phyloP scores from a whole-genome alignment of 495 filamentous ascomycete genomes.

The Trichocladium antarcticum region DNA sequence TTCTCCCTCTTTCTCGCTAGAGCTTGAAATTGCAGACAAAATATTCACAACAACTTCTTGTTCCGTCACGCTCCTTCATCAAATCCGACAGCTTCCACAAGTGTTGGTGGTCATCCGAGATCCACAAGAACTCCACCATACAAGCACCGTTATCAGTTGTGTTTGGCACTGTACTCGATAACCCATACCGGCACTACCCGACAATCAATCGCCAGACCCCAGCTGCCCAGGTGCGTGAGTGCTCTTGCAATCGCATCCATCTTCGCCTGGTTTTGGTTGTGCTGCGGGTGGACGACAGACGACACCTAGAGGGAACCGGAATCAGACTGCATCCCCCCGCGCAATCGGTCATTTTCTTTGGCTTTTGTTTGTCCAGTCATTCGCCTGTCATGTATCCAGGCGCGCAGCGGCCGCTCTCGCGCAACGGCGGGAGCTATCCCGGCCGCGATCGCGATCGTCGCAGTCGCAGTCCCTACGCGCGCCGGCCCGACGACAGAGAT shows the following conservation, averaged over 20 bases:
- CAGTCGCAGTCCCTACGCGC: conserved; percentile 14
- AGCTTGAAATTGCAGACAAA: background rate
- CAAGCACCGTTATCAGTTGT: background rate
- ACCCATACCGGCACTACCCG: background rate
- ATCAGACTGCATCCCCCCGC: background rate
- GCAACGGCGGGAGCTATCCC: conserved; percentile 17
- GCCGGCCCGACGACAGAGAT: conserved; percentile 20
- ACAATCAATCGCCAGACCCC: background rate
- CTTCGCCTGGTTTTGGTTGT: too few species aligned
- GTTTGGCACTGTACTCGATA: conserved; percentile 2
- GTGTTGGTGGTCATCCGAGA: background rate
- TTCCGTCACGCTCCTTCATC: background rate
- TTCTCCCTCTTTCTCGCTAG: background rate
- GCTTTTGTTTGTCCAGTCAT: conserved; percentile 15
- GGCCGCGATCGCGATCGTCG: conserved; percentile 7
- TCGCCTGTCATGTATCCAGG: conserved; percentile 16
- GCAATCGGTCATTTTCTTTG: background rate
- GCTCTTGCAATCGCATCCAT: too few species aligned
- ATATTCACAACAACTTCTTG: background rate
- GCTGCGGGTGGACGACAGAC: background rate
- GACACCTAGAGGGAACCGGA: background rate
- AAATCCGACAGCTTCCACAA: background rate
- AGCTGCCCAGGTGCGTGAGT: conserved; percentile 1
- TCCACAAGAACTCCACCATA: background rate
- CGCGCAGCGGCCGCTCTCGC: conserved; percentile 9